These are phyloP conservation scores for Aureobasidium subglaciale DNA, from an alignment of 2,329 filamentous ascomycete genomes.

Conservation along the genomic window DNA sequence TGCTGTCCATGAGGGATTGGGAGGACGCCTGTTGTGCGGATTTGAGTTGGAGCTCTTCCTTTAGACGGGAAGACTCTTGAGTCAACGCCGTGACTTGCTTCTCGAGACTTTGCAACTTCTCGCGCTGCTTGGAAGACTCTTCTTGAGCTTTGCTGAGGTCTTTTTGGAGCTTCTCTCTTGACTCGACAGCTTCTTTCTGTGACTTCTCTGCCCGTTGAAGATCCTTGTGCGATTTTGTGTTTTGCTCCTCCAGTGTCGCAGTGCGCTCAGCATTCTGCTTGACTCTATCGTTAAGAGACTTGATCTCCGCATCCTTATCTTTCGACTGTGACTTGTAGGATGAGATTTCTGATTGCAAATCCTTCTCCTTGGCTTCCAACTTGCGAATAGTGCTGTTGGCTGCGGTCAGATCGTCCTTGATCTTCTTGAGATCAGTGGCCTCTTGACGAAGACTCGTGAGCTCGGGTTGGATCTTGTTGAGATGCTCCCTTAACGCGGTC, in stretches of 20 bases:
- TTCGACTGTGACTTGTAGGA: slow-evolving; percentile 61
- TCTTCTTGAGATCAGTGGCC: slow-evolving; percentile 62
- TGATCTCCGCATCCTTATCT: slow-evolving; percentile 73
- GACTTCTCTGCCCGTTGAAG: slow-evolving; percentile 70
- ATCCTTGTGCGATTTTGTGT: slow-evolving; percentile 67
- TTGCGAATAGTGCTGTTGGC: slow-evolving; percentile 59
- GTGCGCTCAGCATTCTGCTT: slow-evolving; percentile 65
- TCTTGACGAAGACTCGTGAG: slow-evolving; percentile 72
- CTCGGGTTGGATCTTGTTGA: slow-evolving; percentile 83
- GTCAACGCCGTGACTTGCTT: slow-evolving; percentile 62
- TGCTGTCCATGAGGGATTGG: slow-evolving; percentile 78
- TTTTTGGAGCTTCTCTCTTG: slow-evolving; percentile 60
- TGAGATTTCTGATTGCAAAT: slow-evolving; percentile 67
- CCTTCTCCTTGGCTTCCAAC: slow-evolving; percentile 77
- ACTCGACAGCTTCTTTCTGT: slow-evolving; percentile 68
- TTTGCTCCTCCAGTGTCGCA: slow-evolving; percentile 69
- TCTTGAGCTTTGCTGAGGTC: slow-evolving; percentile 68
- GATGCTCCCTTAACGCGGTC: slow-evolving; percentile 66
- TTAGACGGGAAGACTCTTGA: slow-evolving; percentile 59
- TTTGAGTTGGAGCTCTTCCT: slow-evolving; percentile 79
- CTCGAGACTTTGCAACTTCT: slow-evolving; percentile 66
- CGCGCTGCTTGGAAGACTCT: slow-evolving; percentile 52
- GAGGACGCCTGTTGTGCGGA: slow-evolving; percentile 77
- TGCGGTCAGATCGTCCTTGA: slow-evolving; percentile 65
- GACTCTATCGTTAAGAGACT: slow-evolving; percentile 69